Evolutionary conservation across 345 rosid species (phyloP), one percentile per base, ranked within the genome.

Genomic region (Salix koriyanagi): DNA sequence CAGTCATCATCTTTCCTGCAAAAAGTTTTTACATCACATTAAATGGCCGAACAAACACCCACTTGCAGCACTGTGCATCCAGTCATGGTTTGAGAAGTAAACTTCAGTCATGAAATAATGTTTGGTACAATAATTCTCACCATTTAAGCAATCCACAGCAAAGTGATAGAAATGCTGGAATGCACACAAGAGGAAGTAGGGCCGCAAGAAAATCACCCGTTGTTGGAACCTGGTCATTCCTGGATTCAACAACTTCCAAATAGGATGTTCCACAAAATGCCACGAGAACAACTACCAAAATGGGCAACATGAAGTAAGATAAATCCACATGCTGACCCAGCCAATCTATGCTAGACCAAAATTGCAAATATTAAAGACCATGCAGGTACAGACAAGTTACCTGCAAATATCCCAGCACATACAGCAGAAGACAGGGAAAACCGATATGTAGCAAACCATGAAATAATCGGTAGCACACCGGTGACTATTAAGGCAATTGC

Each of bases 1-100:
- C 99, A 96, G 83, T 81, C 87, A 79, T 96, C 99, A 75, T 96
- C 98, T 86, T 92, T 96, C 99, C 99, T 94, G 95, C 79, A 87
- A 79, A 79, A 68, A 73, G 79, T 73, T 78, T 72, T 64, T 74
- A 77, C 52, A 77, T 65, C 69, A 75, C 48, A 71, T 70, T 56
- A 77, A 23, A 79, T 77, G 21, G 37, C 58, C 37, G 6, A 80
- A 72, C 70, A 34, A 48, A 19, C 65, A 67, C 23, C 60, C 21
- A 42, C 56, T 66, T 13, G 39, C 69, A 74, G 60, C 37, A 14
- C 37, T 62, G 15, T 1, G 2, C 26, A 56, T 5, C 18, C 41
- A 60, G 16, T 58, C 23, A 19, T 76, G 52, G 19, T 73, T 70
- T 72, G 41, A 58, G 64, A 66, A 46, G 26, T 32, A 67, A 69